These are phyloP conservation scores for Lactuca saligna DNA, from an alignment of 129 eudicot genomes.

Conservation along the genomic window DNA sequence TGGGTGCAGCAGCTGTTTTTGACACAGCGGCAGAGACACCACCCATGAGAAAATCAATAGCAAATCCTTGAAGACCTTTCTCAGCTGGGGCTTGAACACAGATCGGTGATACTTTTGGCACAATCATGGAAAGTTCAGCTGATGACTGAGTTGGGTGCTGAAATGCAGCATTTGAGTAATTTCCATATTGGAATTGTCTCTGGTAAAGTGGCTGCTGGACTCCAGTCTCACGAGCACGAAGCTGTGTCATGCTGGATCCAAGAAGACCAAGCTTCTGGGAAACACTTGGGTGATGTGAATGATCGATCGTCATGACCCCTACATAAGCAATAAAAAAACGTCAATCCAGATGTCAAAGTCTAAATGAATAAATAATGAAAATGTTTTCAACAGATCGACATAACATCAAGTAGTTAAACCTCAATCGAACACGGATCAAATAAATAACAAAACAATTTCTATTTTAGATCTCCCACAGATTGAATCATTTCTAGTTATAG, in stretches of 20 bases:
- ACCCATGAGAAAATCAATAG: conserved; percentile 8
- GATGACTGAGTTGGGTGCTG: conserved; percentile 34
- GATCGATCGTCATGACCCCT: conserved; percentile 36
- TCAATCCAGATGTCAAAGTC: too few species aligned
- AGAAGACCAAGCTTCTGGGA: conserved; percentile 38
- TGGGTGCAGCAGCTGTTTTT: too few species aligned
- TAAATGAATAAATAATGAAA: too few species aligned
- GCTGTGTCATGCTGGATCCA: conserved; percentile 27
- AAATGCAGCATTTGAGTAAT: conserved; percentile 37
- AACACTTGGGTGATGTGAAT: conserved; percentile 38
- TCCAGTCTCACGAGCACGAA: conserved; percentile 15
- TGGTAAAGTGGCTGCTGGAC: conserved; percentile 28
- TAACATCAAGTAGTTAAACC: too few species aligned
- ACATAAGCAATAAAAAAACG: background rate
- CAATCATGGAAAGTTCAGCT: conserved; percentile 28
- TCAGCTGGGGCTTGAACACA: conserved; percentile 49
- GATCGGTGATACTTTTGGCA: conserved; percentile 35
- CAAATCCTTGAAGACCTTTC: conserved; percentile 47
- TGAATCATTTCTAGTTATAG: background rate
- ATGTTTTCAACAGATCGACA: too few species aligned
- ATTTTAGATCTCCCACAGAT: too few species aligned
- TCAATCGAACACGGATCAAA: too few species aligned
- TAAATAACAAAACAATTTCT: too few species aligned
- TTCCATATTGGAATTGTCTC: conserved; percentile 32
- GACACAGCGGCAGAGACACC: too few species aligned